Base-by-base conservation (phyloP, 495 filamentous ascomycete genomes). In the Penicillium chermesinum region DNA sequence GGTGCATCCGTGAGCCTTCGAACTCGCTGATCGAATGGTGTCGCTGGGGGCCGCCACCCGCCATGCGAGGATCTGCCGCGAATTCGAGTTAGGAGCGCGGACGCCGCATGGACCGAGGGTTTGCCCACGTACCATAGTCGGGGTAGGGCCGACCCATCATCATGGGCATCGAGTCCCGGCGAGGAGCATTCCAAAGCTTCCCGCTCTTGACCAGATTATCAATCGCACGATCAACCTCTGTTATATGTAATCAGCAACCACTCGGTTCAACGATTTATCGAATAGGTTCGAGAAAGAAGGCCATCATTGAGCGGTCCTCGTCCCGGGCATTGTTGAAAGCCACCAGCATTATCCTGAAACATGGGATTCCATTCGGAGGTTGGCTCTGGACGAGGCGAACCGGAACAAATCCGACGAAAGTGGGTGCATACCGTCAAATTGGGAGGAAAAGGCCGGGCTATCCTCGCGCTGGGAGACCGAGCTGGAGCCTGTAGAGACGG, bases 121-220 rank as follows among this genome's bases (percentile, higher is more conserved):
- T 22, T 36, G 45, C 38, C 50, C 55, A 58, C 75, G 55, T 73
- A 79, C 77, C 74, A 58, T 76, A 79, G 47, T 76, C 74, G 46
- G 84, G 75, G 64, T 77, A 85, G 33, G 70, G 72, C 62, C 85
- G 79, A 52, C 79, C 71, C 56, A 76, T 78, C 71, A 83, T 80
- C 69, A 83, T 66, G 50, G 86, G 86, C 75, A 87, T 81, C 41
- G 87, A 96, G 62, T 96, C 91, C 76, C 93, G 84, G 64, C 93
- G 86, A 52, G 79, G 81, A 53, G 81, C 76, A 61, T 73, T 76
- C 72, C 90, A 95, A 72, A 91, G 82, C 75, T 96, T 96, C 21
- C 91, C 90, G 67, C 88, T 96, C 77, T 96, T 95, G 58, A 87
- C 77, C 43, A 98, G 80, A 66, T 98, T 98, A 60, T 98, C 93